phyloP scores from a whole-genome alignment of 441 rosid species.

The Macaranga tanarius region DNA sequence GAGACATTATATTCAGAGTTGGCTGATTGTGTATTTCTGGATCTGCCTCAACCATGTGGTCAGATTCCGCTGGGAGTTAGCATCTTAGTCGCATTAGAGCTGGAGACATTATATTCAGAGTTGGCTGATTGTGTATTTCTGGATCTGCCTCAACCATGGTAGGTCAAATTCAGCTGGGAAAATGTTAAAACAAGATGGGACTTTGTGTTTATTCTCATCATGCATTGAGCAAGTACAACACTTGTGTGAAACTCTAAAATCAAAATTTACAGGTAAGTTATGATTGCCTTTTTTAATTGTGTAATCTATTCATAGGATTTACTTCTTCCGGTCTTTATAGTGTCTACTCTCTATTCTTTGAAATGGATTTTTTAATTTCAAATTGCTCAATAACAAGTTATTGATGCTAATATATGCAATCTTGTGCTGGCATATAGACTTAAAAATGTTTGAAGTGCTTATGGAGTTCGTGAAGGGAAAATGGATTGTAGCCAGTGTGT shows the following conservation, averaged over 20 bases:
- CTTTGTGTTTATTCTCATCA: constrained; percentile 85
- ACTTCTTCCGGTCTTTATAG: neutral
- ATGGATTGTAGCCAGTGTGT: constrained; percentile 31
- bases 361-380: neutral
- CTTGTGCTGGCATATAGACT: too few species aligned
- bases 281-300: too few species aligned
- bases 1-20: constrained; percentile 62
- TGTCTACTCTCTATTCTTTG: too few species aligned
- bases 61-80: constrained; percentile 65
- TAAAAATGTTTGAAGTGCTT: constrained; percentile 21
- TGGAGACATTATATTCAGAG: constrained; percentile 61
- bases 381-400: neutral
- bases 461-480: constrained; percentile 72
- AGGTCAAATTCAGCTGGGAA: constrained; percentile 66
- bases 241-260: constrained; percentile 65
- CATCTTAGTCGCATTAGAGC: too few species aligned
- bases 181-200: constrained; percentile 85
- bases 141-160: constrained; percentile 92
- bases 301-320: too few species aligned
- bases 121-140: constrained; percentile 73
- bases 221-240: constrained; percentile 93
- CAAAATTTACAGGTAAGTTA: constrained; percentile 60
- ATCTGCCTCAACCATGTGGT: constrained; percentile 89
- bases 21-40: constrained; percentile 79
- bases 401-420: too few species aligned